Base-by-base conservation (phyloP, 75 land plant species). In the Ceratopteris richardii region DNA sequence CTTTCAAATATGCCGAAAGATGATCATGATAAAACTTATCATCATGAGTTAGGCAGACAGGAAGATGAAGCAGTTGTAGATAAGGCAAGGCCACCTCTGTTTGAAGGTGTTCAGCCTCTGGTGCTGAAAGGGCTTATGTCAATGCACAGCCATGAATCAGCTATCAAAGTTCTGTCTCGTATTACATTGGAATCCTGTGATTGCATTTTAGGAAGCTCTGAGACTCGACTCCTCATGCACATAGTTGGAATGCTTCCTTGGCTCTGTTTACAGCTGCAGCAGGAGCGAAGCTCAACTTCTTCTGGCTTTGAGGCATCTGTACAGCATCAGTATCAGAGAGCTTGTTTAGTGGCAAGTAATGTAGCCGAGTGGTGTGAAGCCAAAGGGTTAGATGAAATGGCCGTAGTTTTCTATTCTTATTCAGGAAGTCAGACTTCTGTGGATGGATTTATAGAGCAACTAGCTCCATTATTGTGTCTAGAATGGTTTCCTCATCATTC, bases 61-160 rank as follows among this genome's bases (percentile, higher is more conserved):
- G 41, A 63, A 17, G 73, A 64, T 27, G 17, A 60, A 28, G 41
- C 58, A 19, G 54, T 20, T 17, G 12, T 73, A 36, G 72, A 75
- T 9, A 47, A 46, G 56, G 85, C 74, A 2, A 88, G 78, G 33
- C 88, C 88, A 18, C 99, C 97, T 37, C 56, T 78, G 31, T 95
- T 95, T 77, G 99, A 95, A 65, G 99, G 99, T 2, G 92, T 95
- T 66, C 99, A 90, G 72, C 99, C 99, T 21, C 79, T 95, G 44
- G 97, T 95, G 24, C 84, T 95, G 42, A 95, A 95, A 68, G 99
- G 99, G 31, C 88, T 95, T 7, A 90, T 95, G 96, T 95, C 99
- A 9, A 84, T 82, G 44, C 86, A 80, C 19, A 95, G 99, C 61
- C 99, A 95, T 67, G 74, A 77, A 30, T 81, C 87, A 19, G 82